A percentile compares a stretch with the other conserved stretches of the same genome.
Conservation (phyloP, 1,284 basidiomycete species). For the Mycosarcoma mackinlayi region DNA sequence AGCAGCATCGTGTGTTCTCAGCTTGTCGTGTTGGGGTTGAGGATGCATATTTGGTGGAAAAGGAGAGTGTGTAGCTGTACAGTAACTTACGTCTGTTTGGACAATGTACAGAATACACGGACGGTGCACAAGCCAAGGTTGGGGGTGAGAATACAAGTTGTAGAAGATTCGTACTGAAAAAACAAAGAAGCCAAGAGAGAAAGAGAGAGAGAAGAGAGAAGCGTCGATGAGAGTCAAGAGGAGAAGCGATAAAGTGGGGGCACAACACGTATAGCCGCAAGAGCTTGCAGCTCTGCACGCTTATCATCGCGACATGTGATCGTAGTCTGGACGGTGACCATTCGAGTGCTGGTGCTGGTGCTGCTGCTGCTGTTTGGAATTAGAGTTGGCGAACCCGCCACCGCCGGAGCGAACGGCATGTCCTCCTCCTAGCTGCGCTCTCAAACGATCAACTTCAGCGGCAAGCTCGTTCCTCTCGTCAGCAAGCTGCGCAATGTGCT, state of each 20-base stretch:
- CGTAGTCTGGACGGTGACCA: conserved; percentile 20
- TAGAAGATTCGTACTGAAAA: no score
- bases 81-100: no score
- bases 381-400: not conserved
- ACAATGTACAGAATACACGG: no score
- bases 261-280: not conserved
- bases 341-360: conserved; percentile 4
- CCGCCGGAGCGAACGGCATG: not conserved
- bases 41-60: no score
- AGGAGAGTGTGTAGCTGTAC: no score
- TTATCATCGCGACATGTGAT: conserved; percentile 17
- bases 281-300: not conserved
- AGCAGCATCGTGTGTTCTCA: no score
- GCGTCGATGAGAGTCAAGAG: no score
- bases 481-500: conserved; percentile 43
- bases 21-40: no score
- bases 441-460: conserved; percentile 25
- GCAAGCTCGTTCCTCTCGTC: conserved; percentile 40
- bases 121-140: no score
- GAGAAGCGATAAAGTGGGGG: not conserved
- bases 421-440: conserved; percentile 21
- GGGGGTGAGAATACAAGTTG: no score
- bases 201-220: no score
- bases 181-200: no score
- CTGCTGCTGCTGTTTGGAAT: not conserved